Conservation (phyloP, 2,329 filamentous ascomycete genomes). For the Penicillium thymicola region DNA sequence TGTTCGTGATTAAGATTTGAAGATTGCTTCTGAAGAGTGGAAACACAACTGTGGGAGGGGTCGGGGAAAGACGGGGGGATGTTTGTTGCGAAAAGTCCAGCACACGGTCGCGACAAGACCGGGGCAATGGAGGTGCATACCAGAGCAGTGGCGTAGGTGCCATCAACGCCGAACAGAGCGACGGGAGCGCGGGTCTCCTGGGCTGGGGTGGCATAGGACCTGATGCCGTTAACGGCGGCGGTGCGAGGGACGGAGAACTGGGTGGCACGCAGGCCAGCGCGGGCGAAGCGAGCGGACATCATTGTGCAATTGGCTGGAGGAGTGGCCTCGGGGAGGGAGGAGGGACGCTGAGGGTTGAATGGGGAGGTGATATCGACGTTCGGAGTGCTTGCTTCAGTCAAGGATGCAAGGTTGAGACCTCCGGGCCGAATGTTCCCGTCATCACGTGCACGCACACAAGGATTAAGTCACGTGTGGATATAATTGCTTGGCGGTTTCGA, state of each 20-base stretch:
- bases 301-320: constrained; percentile 40
- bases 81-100: constrained; percentile 6
- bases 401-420: constrained; percentile 24
- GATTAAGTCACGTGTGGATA: not conserved
- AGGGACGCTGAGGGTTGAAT: constrained; percentile 17
- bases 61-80: constrained; percentile 14
- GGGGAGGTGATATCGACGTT: constrained; percentile 27
- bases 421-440: constrained; percentile 26
- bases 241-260: constrained; percentile 42
- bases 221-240: constrained; percentile 49
- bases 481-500: not conserved
- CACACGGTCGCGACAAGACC: constrained; percentile 1
- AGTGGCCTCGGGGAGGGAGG: constrained; percentile 23
- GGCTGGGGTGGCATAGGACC: constrained; percentile 70
- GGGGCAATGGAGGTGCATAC: constrained; percentile 57
- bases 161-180: constrained; percentile 90
- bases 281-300: constrained; percentile 56
- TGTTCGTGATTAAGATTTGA: constrained; percentile 3
- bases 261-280: constrained; percentile 55
- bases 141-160: constrained; percentile 97
- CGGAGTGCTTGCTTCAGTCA: constrained; percentile 21
- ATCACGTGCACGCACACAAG: constrained; percentile 9
- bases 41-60: constrained; percentile 14
- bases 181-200: constrained; percentile 78
- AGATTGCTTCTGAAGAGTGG: constrained; percentile 16